Percentiles rank a stretch among this genome's conserved stretches.
Conservation (phyloP, 2,329 filamentous ascomycete species). For the Trematosphaeria pertusa region DNA sequence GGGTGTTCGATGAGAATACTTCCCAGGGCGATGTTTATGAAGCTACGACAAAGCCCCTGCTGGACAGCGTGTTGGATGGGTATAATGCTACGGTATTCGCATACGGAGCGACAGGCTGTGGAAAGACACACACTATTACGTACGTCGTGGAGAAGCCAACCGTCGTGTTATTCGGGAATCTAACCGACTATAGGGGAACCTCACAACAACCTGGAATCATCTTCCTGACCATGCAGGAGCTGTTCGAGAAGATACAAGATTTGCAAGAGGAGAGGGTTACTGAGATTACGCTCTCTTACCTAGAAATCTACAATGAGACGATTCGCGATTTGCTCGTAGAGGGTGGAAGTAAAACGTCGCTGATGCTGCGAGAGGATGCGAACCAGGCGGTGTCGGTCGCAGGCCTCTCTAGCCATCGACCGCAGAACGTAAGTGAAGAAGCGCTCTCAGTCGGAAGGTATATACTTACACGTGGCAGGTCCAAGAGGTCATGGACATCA, state of each 20-base stretch:
- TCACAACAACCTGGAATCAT: constrained; percentile 95
- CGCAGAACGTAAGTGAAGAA: constrained; percentile 72
- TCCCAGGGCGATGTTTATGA: constrained; percentile 95
- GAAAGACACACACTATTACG: constrained; percentile 95
- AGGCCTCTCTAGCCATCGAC: constrained; percentile 88
- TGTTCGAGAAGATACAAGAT: constrained; percentile 96
- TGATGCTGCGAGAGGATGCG: constrained; percentile 94
- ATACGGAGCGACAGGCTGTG: constrained; percentile 96
- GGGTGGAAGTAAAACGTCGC: constrained; percentile 77
- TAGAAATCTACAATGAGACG: constrained; percentile 99
- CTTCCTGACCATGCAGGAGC: constrained; percentile 97
- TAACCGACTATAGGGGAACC: constrained; percentile 65
- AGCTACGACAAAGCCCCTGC: constrained; percentile 83
- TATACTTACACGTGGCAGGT: constrained; percentile 45
- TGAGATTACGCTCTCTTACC: constrained; percentile 89
- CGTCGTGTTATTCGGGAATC: constrained; percentile 42
- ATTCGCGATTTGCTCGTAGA: constrained; percentile 94
- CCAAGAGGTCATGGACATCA: constrained; percentile 99
- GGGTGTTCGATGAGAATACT: constrained; percentile 95
- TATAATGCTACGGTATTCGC: constrained; percentile 99
- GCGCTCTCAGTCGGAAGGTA: neutral
- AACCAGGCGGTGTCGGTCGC: constrained; percentile 92
- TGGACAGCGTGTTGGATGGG: constrained; percentile 94
- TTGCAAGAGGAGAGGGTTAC: constrained; percentile 84
- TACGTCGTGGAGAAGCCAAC: constrained; percentile 47